Base-by-base conservation (phyloP, 2,329 filamentous ascomycete species). In the Diaporthe vexans region DNA sequence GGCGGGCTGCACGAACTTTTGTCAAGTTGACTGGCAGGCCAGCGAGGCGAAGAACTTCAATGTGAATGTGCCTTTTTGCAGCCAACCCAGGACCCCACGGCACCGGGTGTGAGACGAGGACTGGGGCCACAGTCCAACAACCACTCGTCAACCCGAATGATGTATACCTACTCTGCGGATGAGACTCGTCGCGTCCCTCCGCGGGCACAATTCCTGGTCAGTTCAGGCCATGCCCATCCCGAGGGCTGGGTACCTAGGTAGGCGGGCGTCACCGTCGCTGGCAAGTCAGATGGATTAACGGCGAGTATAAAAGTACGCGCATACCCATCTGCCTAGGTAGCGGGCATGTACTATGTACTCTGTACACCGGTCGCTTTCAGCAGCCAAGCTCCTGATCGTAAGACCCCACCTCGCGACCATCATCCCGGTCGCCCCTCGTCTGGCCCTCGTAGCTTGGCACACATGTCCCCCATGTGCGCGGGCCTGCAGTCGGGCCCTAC, bases 321-420 rank as follows among this genome's bases (percentile, higher is more conserved):
- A 37, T 33, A 40, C 15, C 13, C 37, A 19, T 29, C 59, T 63
- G 15, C 40, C 19, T 63, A 7, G 17, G 26, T 48, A 48, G 46
- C 46, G 19, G 37, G 21, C 43, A 21, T 33, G 63, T 68, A 68
- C 48, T 40, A 13, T 68, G 63, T 68, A 68, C 48, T 40, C 11
- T 54, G 33, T 54, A 68, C 63, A 37, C 63, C 63, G 48, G 63
- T 54, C 33, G 33, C 63, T 21, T 29, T 33, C 63, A 40, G 37
- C 46, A 43, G 63, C 63, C 63, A 68, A 68, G 63, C 33, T 68
- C 48, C 63, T 68, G 63, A 67, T 67, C 63, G 63, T 68, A 68
- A 68, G 63, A 68, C 63, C 63, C 63, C 63, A 68, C 63, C 59
- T 48, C 52, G 33, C 48, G n/a, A 48, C 48, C 63, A 40, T 48